Evolutionary conservation across 73 alveolate species (phyloP), one percentile per base, ranked within the genome.

Genomic region (Stentor coeruleus): DNA sequence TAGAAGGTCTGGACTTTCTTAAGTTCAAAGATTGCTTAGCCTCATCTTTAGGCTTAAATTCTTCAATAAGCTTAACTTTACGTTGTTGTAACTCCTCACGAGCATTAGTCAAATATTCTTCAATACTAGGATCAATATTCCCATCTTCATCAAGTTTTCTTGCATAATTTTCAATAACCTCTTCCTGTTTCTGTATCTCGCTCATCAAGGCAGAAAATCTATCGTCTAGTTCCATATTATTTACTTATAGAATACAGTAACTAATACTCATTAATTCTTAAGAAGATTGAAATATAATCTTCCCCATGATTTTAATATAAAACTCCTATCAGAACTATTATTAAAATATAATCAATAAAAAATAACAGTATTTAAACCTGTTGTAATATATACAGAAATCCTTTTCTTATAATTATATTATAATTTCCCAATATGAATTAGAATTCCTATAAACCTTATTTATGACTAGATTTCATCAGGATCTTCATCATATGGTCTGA

Each of bases 401-500:
- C n/a, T n/a, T n/a, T n/a, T n/a, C n/a, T n/a, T n/a, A n/a, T n/a
- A n/a, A n/a, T n/a, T n/a, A n/a, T n/a, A n/a, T n/a, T n/a, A n/a
- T n/a, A n/a, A n/a, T 20, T 20, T 20, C 66, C 20, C 66, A 49
- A 49, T 49, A 6, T 11, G 20, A 49, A 20, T 20, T 20, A 49
- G 6, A 49, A 49, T 49, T 49, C n/a, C n/a, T n/a, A n/a, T n/a
- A n/a, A n/a, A n/a, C n/a, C n/a, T n/a, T n/a, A n/a, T n/a, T n/a
- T n/a, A n/a, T n/a, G n/a, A n/a, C n/a, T n/a, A n/a, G n/a, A n/a
- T n/a, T n/a, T 85, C 97, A 90, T 94, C 98, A 26, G 91, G 90
- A n/a, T 88, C 91, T 85, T 88, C 95, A 74, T 90, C 94, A 82
- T 88, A 74, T n/a, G 93, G 91, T 30, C 97, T 96, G 81, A 81